These are phyloP conservation scores for Fusarium nematophilum DNA, from an alignment of 2,329 filamentous ascomycete genomes.

Conservation along the genomic window DNA sequence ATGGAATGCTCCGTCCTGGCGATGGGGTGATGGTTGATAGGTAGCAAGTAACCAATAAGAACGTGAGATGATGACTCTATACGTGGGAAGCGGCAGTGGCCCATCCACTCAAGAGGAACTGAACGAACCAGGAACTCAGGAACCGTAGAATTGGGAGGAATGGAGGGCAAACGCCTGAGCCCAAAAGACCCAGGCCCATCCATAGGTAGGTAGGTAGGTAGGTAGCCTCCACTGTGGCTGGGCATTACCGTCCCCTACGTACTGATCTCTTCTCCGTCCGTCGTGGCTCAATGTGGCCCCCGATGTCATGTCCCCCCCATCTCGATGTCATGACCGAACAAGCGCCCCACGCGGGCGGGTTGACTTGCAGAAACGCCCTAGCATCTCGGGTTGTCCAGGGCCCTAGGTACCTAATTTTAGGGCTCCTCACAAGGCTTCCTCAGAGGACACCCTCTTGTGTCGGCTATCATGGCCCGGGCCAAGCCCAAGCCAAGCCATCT, in stretches of 20 bases:
- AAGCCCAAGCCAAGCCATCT: slow-evolving; percentile 15
- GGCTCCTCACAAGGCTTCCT: slow-evolving; percentile 9
- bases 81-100: slow-evolving; percentile 18
- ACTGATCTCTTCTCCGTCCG: too few relatives aligned
- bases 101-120: background rate
- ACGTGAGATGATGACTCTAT: slow-evolving; percentile 8
- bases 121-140: slow-evolving; percentile 22
- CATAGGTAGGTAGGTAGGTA: too few relatives aligned
- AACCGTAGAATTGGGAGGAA: slow-evolving; percentile 24
- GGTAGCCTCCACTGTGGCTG: too few relatives aligned
- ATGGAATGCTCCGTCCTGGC: slow-evolving; percentile 8
- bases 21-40: slow-evolving; percentile 24
- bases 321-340: background rate
- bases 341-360: background rate
- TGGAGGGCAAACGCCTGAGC: too few relatives aligned
- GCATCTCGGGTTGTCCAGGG: background rate
- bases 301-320: slow-evolving; percentile 26
- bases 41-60: background rate
- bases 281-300: slow-evolving; percentile 27
- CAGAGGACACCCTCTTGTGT: too few relatives aligned
- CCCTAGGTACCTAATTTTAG: slow-evolving; percentile 10
- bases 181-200: too few relatives aligned
- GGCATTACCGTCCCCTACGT: too few relatives aligned
- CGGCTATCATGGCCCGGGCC: slow-evolving; percentile 3
- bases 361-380: slow-evolving; percentile 12